Evolutionary conservation across 345 rosid species (phyloP).

Genomic region (Pugionium cornutum): DNA sequence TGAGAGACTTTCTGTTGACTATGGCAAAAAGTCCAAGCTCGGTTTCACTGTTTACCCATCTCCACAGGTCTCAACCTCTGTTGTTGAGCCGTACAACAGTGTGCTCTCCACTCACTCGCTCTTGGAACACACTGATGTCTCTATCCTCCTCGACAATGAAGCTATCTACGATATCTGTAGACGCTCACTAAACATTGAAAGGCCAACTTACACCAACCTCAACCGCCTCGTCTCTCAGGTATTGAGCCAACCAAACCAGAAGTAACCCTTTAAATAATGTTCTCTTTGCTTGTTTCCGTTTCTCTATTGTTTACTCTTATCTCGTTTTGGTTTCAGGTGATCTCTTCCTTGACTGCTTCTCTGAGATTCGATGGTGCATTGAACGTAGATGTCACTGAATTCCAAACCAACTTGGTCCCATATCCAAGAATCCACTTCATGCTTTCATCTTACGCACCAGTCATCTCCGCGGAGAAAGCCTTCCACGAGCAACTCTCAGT

Average conservation of each 20-base stretch:
- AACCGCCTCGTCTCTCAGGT: slow-evolving; percentile 79
- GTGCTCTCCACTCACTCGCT: slow-evolving; percentile 49
- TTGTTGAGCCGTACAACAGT: slow-evolving; percentile 55
- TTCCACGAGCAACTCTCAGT: slow-evolving; percentile 66
- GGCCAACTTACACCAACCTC: slow-evolving; percentile 77
- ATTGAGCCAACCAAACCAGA: background rate
- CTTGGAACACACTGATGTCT: slow-evolving; percentile 72
- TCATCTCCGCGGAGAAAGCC: slow-evolving; percentile 64
- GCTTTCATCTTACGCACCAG: slow-evolving; percentile 83
- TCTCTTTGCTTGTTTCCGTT: background rate
- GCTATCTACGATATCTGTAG: slow-evolving; percentile 49
- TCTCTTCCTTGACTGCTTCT: slow-evolving; percentile 74
- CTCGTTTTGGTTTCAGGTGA: slow-evolving; percentile 44
- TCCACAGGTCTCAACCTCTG: slow-evolving; percentile 74
- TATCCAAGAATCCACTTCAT: slow-evolving; percentile 76
- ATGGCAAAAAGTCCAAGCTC: slow-evolving; percentile 41
- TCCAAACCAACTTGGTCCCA: slow-evolving; percentile 80
- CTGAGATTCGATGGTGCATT: slow-evolving; percentile 81
- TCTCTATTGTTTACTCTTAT: background rate
- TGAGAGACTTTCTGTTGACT: slow-evolving; percentile 75
- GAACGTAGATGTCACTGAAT: slow-evolving; percentile 73
- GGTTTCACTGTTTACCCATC: slow-evolving; percentile 72
- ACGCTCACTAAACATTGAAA: slow-evolving; percentile 70
- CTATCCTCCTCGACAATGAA: slow-evolving; percentile 52
- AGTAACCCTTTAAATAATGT: background rate